A percentile compares a stretch with the other conserved stretches of the same genome.
phyloP scores from a whole-genome alignment of 805 yeast genomes.

The Ogataea angusta region DNA sequence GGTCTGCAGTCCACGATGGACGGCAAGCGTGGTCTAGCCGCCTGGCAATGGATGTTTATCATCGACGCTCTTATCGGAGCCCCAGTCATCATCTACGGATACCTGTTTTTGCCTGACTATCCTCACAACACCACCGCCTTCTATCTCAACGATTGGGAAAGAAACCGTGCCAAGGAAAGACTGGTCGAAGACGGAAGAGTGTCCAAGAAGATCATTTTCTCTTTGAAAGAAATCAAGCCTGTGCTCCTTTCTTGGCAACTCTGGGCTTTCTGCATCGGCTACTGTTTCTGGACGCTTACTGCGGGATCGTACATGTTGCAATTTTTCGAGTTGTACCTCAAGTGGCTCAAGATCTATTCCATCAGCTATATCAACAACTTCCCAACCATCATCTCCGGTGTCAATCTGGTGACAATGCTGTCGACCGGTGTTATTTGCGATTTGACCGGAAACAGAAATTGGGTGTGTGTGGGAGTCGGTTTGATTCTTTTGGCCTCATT shows the following conservation, averaged over 20 bases:
- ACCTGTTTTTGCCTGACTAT: constrained; percentile 57
- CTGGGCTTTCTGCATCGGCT: constrained; percentile 24
- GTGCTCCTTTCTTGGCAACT: constrained; percentile 51
- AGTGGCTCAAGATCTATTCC: constrained; percentile 45
- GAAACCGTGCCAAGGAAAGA: constrained; percentile 21
- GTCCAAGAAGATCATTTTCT: constrained; percentile 27
- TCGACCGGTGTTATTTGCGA: constrained; percentile 30
- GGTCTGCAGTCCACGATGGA: constrained; percentile 45
- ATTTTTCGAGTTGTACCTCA: constrained; percentile 33
- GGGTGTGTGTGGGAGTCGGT: constrained; percentile 42
- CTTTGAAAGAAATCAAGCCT: constrained; percentile 36
- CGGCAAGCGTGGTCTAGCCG: constrained; percentile 51
- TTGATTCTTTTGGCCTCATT: constrained; percentile 41
- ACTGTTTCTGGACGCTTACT: constrained; percentile 27
- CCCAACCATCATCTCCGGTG: constrained; percentile 54
- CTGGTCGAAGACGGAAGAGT: constrained; percentile 37
- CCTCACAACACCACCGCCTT: constrained; percentile 24
- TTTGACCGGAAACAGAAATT: constrained; percentile 22
- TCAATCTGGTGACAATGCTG: constrained; percentile 47
- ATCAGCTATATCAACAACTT: constrained; percentile 45
- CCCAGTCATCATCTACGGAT: constrained; percentile 57
- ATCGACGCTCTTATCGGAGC: constrained; percentile 61
- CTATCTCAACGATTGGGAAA: constrained; percentile 21
- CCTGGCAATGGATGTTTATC: constrained; percentile 76
- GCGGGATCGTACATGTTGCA: constrained; percentile 27